Conservation (phyloP, 768 basidiomycete species). For the Calocybe gangraenosa region DNA sequence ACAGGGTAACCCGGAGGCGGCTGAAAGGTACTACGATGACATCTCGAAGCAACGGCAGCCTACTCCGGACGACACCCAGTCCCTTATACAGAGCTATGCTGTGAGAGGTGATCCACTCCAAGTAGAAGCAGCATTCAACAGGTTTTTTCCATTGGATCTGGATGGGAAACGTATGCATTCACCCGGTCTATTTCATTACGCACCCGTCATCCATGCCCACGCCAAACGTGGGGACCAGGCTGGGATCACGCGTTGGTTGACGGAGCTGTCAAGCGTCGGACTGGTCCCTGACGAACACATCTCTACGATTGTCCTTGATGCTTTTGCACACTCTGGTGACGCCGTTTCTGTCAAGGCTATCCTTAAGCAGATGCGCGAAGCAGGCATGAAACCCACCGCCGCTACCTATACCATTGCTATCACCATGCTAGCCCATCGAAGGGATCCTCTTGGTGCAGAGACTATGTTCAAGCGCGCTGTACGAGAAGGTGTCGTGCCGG, state of each 20-base stretch:
- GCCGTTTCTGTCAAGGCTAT: conserved; percentile 43
- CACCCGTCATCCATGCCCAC: conserved; percentile 52
- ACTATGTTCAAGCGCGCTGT: conserved; percentile 62
- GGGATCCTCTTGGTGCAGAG: conserved; percentile 64
- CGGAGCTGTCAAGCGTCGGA: conserved; percentile 43
- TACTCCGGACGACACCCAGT: conserved; percentile 27
- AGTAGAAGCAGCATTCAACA: conserved; percentile 47
- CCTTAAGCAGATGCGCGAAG: conserved; percentile 58
- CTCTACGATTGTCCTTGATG: conserved; percentile 57
- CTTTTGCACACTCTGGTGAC: conserved; percentile 52
- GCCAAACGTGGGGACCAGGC: conserved; percentile 36
- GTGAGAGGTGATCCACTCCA: conserved; percentile 34
- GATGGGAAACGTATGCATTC: conserved; percentile 25
- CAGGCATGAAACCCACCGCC: conserved; percentile 40
- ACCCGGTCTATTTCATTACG: conserved; percentile 50
- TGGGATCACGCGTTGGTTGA: conserved; percentile 53
- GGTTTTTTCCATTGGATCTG: conserved; percentile 42
- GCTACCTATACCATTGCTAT: conserved; percentile 67
- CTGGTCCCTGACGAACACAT: conserved; percentile 50
- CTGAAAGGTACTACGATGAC: conserved; percentile 38
- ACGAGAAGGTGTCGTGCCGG: conserved; percentile 56
- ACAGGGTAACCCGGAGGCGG: conserved; percentile 42
- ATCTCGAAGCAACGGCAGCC: conserved; percentile 26
- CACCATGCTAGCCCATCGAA: conserved; percentile 55
- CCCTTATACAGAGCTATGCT: conserved; percentile 56